These are phyloP conservation scores for Russula griseocarnosa DNA, from an alignment of 768 basidiomycete species.

Conservation along the genomic window DNA sequence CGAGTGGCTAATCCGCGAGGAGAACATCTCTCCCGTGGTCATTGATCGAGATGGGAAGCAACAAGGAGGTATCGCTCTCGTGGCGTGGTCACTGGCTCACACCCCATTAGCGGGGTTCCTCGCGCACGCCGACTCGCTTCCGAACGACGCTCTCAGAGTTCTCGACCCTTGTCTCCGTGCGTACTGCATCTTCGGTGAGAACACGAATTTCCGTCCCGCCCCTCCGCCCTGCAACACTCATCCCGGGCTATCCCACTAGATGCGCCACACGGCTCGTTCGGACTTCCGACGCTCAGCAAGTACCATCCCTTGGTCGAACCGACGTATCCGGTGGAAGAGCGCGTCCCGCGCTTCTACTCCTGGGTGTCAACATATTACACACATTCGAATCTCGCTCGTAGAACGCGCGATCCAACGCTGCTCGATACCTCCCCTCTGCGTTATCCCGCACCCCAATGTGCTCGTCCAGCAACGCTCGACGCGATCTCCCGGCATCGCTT, in stretches of 20 bases:
- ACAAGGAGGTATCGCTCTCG: conserved; percentile 25
- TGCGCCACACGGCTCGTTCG: conserved; percentile 21
- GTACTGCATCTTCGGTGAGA: conserved; percentile 26
- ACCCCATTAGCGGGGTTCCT: conserved; percentile 21
- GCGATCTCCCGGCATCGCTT: conserved; percentile 18
- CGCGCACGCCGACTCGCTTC: conserved; percentile 20
- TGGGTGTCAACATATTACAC: conserved; percentile 29
- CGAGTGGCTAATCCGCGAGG: conserved; percentile 23
- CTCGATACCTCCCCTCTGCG: conserved; percentile 21
- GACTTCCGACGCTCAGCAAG: conserved; percentile 19
- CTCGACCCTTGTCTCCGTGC: conserved; percentile 23
- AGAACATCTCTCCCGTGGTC: conserved; percentile 16
- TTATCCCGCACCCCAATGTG: conserved; percentile 9
- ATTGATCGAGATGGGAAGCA: conserved; percentile 1
- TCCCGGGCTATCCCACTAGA: not conserved
- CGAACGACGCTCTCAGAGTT: conserved; percentile 8
- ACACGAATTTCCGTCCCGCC: not conserved
- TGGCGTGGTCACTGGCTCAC: conserved; percentile 28
- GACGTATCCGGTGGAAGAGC: conserved; percentile 14
- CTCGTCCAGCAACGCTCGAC: conserved; percentile 24
- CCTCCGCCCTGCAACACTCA: not conserved
- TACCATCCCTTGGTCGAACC: conserved; percentile 24
- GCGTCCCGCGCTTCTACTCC: conserved; percentile 25
- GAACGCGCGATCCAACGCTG: conserved; percentile 9
- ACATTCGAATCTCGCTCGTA: conserved; percentile 15